Evolutionary conservation across 305 asterid species (phyloP).

Genomic region (Solanum hybrid): DNA sequence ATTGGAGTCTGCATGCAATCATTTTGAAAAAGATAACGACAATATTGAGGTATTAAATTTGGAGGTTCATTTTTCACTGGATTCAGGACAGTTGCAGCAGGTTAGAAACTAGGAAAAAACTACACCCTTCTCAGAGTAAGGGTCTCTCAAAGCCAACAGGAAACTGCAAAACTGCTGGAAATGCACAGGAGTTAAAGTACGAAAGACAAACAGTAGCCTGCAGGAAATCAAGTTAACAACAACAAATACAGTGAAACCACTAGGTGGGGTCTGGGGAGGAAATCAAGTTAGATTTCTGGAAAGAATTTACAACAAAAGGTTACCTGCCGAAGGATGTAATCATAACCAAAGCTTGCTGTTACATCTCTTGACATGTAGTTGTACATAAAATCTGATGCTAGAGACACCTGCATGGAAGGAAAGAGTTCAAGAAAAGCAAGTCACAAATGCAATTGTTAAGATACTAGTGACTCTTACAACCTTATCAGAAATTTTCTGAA

Average conservation of each 20-base stretch:
- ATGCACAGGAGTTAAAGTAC: background rate
- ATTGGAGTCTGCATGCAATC: background rate
- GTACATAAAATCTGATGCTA: constrained; percentile 89
- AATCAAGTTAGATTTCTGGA: too few species aligned
- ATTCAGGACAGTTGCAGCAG: background rate
- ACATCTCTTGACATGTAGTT: constrained; percentile 78
- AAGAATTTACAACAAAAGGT: constrained; percentile 8
- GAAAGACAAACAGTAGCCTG: background rate
- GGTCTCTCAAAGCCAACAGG: background rate
- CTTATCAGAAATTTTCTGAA: constrained; percentile 89
- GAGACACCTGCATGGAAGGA: constrained; percentile 56
- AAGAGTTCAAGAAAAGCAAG: background rate
- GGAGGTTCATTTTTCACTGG: background rate
- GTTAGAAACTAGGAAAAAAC: background rate
- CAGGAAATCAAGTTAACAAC: background rate
- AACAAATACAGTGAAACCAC: too few species aligned
- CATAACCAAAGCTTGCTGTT: constrained; percentile 88
- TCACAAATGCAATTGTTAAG: background rate
- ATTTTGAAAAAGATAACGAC: background rate
- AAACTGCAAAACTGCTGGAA: constrained; percentile 1
- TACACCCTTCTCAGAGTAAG: background rate
- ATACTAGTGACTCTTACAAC: constrained; percentile 21
- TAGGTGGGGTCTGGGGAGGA: too few species aligned
- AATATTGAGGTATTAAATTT: background rate
- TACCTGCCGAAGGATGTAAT: constrained; percentile 91